Percentiles rank a stretch among this genome's conserved stretches.
Conservation (phyloP, 371 early-diverging fungal species). For the Circinella minor region DNA sequence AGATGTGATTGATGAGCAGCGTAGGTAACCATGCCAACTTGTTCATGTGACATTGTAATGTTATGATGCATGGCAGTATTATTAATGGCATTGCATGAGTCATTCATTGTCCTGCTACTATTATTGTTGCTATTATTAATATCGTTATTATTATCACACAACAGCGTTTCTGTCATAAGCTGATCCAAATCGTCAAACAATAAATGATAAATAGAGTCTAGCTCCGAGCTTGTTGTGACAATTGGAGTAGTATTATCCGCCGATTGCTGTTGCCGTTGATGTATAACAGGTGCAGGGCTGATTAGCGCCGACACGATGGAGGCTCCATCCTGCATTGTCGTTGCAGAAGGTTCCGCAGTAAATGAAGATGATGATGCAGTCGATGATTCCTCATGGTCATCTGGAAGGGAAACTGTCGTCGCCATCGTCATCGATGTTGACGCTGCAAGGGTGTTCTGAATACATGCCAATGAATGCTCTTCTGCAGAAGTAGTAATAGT, state of each 20-base stretch:
- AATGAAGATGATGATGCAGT: background rate
- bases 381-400: background rate
- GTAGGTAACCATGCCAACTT: background rate
- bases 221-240: background rate
- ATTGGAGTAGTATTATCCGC: background rate
- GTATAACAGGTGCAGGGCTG: background rate
- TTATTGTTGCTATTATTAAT: background rate
- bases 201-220: constrained; percentile 14
- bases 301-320: constrained; percentile 5
- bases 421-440: background rate
- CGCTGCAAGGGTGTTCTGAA: background rate
- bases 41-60: background rate
- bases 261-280: constrained; percentile 4
- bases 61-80: background rate
- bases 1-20: background rate
- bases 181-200: constrained; percentile 9
- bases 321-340: background rate
- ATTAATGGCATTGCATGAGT: constrained; percentile 5
- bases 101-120: too few relatives aligned
- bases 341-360: background rate
- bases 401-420: background rate
- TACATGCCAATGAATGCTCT: background rate
- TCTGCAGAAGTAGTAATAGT: background rate
- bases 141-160: background rate
- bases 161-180: constrained; percentile 1